Evolutionary conservation across 1,139 yeast species (phyloP).

Genomic region (Taiozyma sp.): DNA sequence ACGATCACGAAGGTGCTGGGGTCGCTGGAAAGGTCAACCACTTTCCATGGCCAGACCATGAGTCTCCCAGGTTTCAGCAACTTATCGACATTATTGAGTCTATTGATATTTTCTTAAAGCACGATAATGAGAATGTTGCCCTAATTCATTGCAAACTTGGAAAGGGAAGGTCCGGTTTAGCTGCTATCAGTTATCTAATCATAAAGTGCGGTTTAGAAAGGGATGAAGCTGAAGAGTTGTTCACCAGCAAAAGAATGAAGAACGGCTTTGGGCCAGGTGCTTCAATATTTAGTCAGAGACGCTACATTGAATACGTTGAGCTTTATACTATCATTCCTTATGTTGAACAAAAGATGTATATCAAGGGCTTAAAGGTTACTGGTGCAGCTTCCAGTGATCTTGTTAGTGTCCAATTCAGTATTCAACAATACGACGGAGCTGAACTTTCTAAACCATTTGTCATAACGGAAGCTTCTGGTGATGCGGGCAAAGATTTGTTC

Average conservation of each 20-base stretch:
- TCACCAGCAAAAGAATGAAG: constrained; percentile 58
- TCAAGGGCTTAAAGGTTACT: background rate
- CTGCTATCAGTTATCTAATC: constrained; percentile 70
- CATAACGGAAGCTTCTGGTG: background rate
- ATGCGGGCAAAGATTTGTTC: background rate
- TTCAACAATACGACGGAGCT: background rate
- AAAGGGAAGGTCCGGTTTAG: constrained; percentile 84
- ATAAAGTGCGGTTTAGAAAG: constrained; percentile 32
- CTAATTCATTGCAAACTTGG: constrained; percentile 89
- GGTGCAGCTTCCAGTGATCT: background rate
- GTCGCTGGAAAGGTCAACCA: constrained; percentile 12
- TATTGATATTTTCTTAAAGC: constrained; percentile 39
- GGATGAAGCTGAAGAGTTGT: constrained; percentile 44
- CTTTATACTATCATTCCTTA: background rate
- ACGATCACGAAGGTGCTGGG: constrained; percentile 32
- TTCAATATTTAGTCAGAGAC: constrained; percentile 62
- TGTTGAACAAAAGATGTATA: background rate
- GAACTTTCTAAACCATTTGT: background rate
- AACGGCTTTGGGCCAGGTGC: constrained; percentile 60
- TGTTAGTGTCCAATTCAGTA: background rate
- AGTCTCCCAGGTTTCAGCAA: constrained; percentile 60
- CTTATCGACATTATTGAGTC: constrained; percentile 41
- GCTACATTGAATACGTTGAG: constrained; percentile 59
- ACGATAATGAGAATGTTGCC: constrained; percentile 43
- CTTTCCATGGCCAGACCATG: constrained; percentile 62